Base-by-base conservation (phyloP, 768 basidiomycete genomes). In the Trametes cinnabarina region DNA sequence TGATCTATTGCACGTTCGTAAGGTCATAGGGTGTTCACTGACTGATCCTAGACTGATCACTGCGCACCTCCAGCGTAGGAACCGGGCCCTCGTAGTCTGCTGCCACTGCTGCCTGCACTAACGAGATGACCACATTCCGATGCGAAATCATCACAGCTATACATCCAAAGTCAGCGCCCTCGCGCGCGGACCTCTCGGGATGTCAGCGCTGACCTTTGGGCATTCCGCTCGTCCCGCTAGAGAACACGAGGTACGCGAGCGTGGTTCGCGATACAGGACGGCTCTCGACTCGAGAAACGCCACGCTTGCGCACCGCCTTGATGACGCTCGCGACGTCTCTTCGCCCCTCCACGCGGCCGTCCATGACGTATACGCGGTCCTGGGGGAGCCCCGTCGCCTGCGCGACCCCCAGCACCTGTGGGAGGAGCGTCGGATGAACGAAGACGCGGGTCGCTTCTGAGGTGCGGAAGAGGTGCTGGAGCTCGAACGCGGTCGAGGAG, bases 181-280 rank as follows among this genome's bases (percentile, higher is more conserved):
- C 25, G 2, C 19, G 23, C 30, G 43, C 22, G 22, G 22, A 49
- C 17, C n/a, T 35, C 9, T n/a, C 25, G 55, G 19, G 25, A 20
- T 20, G 12, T 6, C 3, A 17, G 5, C 7, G 58, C 66, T 7
- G 23, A 84, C 88, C 87, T 80, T 91, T 91, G 0, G 89, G 87
- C 3, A 85, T 72, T 0, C 90, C 89, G 58, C 80, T 90, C 0
- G 90, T 91, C 22, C 89, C 89, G 63, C 89, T 90, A 0, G 89
- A 91, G 66, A 88, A 89, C 0, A 86, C 74, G 3, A 91, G 73
- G 67, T 90, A 88, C 0, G 86, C 88, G 1, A 89, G 71, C 0
- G 84, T 87, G 57, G 85, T 73, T 28, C 72, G 74, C 17, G 62
- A 71, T 0, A 81, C 86, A 0, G 76, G 73, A 40, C 74, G 76